phyloP scores from a whole-genome alignment of 192 early-diverging fungal genomes.

The Gonapodya sp. region DNA sequence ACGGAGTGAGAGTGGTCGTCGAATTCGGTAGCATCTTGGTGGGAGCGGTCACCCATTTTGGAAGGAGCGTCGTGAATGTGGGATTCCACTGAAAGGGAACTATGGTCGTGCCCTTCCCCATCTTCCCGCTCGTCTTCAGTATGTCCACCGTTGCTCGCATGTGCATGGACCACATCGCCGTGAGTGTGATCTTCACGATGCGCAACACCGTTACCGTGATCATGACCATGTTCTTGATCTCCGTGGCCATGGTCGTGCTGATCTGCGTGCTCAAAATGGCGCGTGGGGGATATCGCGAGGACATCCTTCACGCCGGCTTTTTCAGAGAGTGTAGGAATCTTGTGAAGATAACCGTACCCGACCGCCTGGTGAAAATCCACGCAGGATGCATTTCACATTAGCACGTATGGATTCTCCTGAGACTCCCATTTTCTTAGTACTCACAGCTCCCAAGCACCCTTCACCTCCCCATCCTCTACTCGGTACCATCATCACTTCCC shows the following conservation, averaged over 20 bases:
- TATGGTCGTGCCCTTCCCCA: not conserved
- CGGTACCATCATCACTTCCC: conserved; percentile 33
- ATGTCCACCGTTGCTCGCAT: not conserved
- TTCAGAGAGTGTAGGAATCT: not conserved
- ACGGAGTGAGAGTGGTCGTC: no score
- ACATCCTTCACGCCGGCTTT: not conserved
- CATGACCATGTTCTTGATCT: not conserved
- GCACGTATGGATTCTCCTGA: no score
- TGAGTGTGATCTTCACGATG: not conserved
- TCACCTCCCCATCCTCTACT: not conserved
- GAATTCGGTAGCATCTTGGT: no score
- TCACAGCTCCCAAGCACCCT: not conserved
- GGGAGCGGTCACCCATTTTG: no score
- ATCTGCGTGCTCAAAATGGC: not conserved
- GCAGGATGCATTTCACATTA: no score
- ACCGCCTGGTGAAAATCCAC: not conserved
- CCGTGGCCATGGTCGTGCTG: not conserved
- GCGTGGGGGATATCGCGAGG: not conserved
- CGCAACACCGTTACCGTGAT: not conserved
- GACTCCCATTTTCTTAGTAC: not conserved
- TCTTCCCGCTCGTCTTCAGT: not conserved
- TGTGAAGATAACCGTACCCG: not conserved
- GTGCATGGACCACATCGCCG: not conserved
- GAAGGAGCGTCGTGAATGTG: no score
- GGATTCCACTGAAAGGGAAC: no score